phyloP scores from a whole-genome alignment of 257 asterid genomes.

The Przewalskia tangutica region DNA sequence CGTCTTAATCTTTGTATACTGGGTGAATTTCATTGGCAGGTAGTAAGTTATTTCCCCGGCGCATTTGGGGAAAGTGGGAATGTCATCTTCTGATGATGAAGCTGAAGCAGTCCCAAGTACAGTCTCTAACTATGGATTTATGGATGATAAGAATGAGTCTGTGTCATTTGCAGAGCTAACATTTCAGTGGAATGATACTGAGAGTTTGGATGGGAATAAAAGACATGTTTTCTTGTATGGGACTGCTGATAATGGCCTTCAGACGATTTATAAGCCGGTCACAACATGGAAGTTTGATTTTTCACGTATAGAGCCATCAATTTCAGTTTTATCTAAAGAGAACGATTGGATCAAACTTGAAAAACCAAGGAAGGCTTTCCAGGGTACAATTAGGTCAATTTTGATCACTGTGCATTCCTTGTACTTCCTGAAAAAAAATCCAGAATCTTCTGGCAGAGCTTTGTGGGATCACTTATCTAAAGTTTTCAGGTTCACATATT shows the following conservation, averaged over 20 bases:
- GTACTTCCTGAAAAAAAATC: constrained; percentile 49
- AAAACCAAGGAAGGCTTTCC: constrained; percentile 58
- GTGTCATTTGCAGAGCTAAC: constrained; percentile 52
- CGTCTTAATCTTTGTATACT: background rate
- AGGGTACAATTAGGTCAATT: constrained; percentile 36
- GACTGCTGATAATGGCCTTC: constrained; percentile 55
- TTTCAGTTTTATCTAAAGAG: constrained; percentile 51
- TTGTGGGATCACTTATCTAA: constrained; percentile 67
- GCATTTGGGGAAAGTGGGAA: constrained; percentile 9
- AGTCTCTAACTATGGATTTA: constrained; percentile 52
- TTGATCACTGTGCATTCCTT: constrained; percentile 49
- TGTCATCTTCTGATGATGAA: constrained; percentile 81
- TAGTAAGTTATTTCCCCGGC: background rate
- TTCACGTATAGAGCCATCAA: constrained; percentile 40
- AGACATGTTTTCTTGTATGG: constrained; percentile 45
- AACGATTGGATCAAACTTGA: constrained; percentile 72
- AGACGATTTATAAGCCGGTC: constrained; percentile 50
- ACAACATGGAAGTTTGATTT: constrained; percentile 70
- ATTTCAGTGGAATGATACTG: constrained; percentile 34
- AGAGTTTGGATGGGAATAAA: constrained; percentile 14
- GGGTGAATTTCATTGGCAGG: background rate
- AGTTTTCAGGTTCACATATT: constrained; percentile 48
- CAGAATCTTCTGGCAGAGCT: constrained; percentile 44
- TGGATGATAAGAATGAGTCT: constrained; percentile 26
- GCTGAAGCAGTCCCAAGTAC: constrained; percentile 26